Evolutionary conservation across 441 rosid species (phyloP).

Genomic region (Gossypium armourianum): DNA sequence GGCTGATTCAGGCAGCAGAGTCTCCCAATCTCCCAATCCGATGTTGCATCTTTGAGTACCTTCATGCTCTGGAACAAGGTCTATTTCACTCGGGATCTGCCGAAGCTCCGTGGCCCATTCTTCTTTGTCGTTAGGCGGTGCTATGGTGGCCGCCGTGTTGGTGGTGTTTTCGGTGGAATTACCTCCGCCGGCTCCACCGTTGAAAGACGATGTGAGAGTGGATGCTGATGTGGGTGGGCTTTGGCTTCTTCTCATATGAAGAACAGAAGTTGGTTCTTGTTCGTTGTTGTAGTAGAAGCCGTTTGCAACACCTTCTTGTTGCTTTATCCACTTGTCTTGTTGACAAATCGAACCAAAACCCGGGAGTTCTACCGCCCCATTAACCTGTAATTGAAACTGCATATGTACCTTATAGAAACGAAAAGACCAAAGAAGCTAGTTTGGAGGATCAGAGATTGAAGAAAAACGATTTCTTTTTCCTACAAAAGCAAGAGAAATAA

Average conservation of each 20-base stretch:
- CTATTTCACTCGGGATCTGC: conserved; percentile 26
- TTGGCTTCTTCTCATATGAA: conserved; percentile 47
- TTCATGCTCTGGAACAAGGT: conserved; percentile 21
- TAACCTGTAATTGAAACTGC: conserved; percentile 30
- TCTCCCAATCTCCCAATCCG: conserved; percentile 43
- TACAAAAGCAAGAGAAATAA: background rate
- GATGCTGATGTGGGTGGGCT: conserved; percentile 54
- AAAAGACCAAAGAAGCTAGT: background rate
- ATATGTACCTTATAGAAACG: conserved; percentile 3
- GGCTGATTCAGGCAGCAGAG: conserved; percentile 33
- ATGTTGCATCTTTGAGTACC: conserved; percentile 30
- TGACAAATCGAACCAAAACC: conserved; percentile 27
- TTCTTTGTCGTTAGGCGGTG: conserved; percentile 19
- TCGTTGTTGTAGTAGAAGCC: conserved; percentile 10
- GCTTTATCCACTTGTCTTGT: conserved; percentile 28
- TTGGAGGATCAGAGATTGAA: background rate
- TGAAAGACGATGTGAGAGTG: conserved; percentile 40
- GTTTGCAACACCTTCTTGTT: conserved; percentile 21
- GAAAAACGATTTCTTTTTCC: background rate
- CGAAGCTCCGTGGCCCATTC: conserved; percentile 39
- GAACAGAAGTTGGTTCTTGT: conserved; percentile 35
- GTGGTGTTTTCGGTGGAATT: conserved; percentile 23
- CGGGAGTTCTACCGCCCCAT: conserved; percentile 27
- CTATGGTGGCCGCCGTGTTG: conserved; percentile 17
- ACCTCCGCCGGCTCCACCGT: conserved; percentile 20